Base-by-base conservation (phyloP, 805 yeast genomes). In the Torulaspora indica region DNA sequence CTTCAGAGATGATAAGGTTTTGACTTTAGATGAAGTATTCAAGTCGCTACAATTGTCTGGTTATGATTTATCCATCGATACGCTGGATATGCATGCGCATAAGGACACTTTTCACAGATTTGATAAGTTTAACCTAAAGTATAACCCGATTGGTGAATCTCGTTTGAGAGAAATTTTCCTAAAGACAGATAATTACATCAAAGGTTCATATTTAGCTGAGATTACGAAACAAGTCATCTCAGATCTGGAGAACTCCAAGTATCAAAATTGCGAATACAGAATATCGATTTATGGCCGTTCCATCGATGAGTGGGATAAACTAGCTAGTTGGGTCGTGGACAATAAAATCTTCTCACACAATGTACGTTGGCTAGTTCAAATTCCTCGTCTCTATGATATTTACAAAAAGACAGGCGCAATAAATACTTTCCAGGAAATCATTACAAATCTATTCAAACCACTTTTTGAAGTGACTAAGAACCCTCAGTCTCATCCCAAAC, bases 21-120 rank as follows among this genome's bases (percentile, higher is more conserved):
- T 93, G 58, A 85, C 97, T 0, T 74, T 93, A 53, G 77, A 74
- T n/a, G 83, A 91, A 63, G 99, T 93, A 38, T 93, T 93, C 68
- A 77, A 89, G 60, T 89, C 98, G 29, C 75, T 93, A 64, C 82
- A 87, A 44, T 75, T 93, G 48, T 83, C 96, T 0, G 98, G 97
- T 1, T 93, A 95, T 62, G 98, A 93, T 62, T 73, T 93, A 47
- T 85, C 95, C 46, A 93, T 93, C 57, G 99, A 93, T 60, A 95
- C 98, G 1, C 75, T 93, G 54, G 99, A 93, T 67, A 93, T 93
- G 99, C 99, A 93, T 67, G 99, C 99, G 4, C 98, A 93, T 66
- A 85, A 90, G 52, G 99, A 93, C 60, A 85, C 98, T 0, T 93
- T 93, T 76, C 99, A 93, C 67, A 77, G 99, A 57, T 93, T 93